Evolutionary conservation across 352 stramenopile genomes (phyloP).

Genomic region (Globisporangium takayamanum): DNA sequence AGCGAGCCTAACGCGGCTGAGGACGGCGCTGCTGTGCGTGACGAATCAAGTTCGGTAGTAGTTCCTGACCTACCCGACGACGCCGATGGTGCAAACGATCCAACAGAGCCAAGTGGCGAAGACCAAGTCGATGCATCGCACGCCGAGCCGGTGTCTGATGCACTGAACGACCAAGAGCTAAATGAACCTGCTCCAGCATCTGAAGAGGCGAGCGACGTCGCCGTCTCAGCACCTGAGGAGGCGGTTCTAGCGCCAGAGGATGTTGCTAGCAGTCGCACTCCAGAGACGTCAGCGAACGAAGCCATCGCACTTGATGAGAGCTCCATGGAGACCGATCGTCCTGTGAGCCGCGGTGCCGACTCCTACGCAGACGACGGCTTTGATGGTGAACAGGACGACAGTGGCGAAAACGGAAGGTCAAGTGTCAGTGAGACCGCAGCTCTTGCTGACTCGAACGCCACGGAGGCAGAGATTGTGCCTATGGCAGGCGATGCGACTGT

Average conservation of each 20-base stretch:
- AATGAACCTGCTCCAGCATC: neutral
- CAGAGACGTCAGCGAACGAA: neutral
- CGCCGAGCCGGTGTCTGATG: neutral
- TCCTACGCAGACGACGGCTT: conserved; percentile 14
- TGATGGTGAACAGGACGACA: conserved; percentile 6
- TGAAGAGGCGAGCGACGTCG: neutral
- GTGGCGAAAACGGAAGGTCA: too few species aligned
- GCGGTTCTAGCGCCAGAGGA: neutral
- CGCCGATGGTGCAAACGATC: too few species aligned
- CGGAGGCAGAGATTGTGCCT: too few species aligned
- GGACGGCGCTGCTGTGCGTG: too few species aligned
- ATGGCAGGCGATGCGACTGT: too few species aligned
- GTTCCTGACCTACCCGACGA: too few species aligned
- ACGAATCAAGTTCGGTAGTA: too few species aligned
- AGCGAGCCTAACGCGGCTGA: too few species aligned
- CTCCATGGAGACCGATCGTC: conserved; percentile 5
- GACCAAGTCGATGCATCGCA: neutral
- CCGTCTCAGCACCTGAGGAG: neutral
- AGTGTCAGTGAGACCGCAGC: neutral
- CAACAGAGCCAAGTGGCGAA: neutral
- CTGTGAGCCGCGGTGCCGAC: conserved; percentile 7
- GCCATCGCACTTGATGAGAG: neutral
- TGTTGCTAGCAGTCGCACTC: neutral
- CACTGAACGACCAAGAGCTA: neutral
- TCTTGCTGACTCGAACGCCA: too few species aligned